Evolutionary conservation across 2,329 filamentous ascomycete species (phyloP), one percentile per base, ranked within the genome.

Genomic region (Sporothrix schenckii): DNA sequence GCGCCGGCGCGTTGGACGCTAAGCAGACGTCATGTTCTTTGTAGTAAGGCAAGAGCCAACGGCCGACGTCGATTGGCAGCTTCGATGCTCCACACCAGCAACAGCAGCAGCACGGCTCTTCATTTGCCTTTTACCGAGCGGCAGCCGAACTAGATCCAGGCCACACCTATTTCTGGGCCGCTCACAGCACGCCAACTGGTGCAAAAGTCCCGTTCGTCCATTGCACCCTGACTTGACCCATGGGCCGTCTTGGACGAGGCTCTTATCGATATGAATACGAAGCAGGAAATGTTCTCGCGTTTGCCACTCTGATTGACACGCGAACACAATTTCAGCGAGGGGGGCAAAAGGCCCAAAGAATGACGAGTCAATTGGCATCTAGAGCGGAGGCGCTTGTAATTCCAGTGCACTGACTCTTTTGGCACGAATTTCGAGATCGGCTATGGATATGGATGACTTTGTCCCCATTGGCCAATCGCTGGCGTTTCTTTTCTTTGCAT

Each of bases 111-210:
- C 13, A 21, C 50, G 65, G 65, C 44, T 54, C 52, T 58, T 47
- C 34, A 47, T 21, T 41, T 50, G 19, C 41, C 54, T 39, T 71
- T 71, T 71, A 67, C 70, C 70, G 70, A 71, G 44, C 67, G 54
- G 70, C 50, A 69, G 70, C 70, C 70, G 70, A 71, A 67, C 67
- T 67, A 49, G 19, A 44, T 27, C 21, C 30, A 60, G 30, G 24
- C 49, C n/a, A 44, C 30, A 13, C 50, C 34, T 67, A 3, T 13
- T 56, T 49, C 65, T 44, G 49, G 30, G 53, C 66, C 34, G 30
- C 47, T 16, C 21, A 24, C 68, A 47, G 34, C 9, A n/a, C n/a
- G 19, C 14, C 27, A 56, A 30, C 54, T 39, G 30, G 30, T 11
- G 16, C 34, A 47, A 58, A 34, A 65, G 24, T 54, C 66, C 70